Conservation (phyloP, 176 grass and related monocot species). For the Lolium rigidum region DNA sequence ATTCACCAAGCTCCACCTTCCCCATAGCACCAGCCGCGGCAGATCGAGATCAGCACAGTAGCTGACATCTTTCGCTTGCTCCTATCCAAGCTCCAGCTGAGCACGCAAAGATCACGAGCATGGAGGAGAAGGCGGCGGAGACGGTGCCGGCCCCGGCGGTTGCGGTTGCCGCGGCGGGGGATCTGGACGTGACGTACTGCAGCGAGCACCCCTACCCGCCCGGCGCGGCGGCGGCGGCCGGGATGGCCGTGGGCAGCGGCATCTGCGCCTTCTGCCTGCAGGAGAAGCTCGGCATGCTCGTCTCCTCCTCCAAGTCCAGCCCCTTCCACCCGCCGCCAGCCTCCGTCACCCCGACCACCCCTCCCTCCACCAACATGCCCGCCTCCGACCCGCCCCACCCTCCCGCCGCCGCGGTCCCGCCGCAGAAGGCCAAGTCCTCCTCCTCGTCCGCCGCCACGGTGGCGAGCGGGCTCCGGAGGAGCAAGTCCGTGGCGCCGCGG, state of each 20-base stretch:
- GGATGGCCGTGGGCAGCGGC: conserved; percentile 53
- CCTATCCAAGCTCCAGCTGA: not conserved
- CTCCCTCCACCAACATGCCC: conserved; percentile 43
- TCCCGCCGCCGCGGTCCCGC: conserved; percentile 17
- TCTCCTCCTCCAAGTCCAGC: conserved; percentile 88
- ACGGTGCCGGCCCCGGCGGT: conserved; percentile 8
- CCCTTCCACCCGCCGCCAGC: conserved; percentile 67
- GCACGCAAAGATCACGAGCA: conserved; percentile 19
- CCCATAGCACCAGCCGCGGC: conserved; percentile 1
- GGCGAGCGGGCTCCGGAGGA: conserved; percentile 54
- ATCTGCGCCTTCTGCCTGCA: conserved; percentile 99
- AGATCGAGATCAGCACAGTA: conserved; percentile 3
- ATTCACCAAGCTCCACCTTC: not conserved
- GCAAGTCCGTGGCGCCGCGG: conserved; percentile 87
- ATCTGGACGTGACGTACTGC: conserved; percentile 65
- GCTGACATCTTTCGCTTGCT: not conserved
- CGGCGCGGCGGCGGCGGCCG: conserved; percentile 51
- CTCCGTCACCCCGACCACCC: conserved; percentile 58
- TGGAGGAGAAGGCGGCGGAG: conserved; percentile 51
- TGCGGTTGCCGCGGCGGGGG: conserved; percentile 17
- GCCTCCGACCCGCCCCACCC: conserved; percentile 32
- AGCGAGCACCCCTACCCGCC: conserved; percentile 89
- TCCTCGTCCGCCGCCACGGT: conserved; percentile 2
- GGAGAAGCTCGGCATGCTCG: conserved; percentile 98
- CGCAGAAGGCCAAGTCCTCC: conserved; percentile 2